phyloP scores from a whole-genome alignment of 2,329 filamentous ascomycete species.

The Thelonectria blattea region DNA sequence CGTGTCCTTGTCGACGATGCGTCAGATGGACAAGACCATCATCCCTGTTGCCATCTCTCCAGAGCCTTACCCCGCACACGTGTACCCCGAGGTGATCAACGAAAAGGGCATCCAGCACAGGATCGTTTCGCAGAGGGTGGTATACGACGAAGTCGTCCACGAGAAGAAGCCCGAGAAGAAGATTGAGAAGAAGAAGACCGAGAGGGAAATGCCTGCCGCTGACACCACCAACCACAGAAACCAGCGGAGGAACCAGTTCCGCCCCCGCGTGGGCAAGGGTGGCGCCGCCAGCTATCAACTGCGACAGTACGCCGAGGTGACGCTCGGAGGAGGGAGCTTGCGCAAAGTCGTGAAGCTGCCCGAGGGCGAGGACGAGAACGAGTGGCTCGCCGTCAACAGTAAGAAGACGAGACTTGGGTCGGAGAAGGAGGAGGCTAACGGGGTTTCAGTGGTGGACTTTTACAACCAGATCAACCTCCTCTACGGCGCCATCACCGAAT shows the following conservation, averaged over 20 bases:
- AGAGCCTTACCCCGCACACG: constrained; percentile 10
- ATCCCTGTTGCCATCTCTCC: constrained; percentile 38
- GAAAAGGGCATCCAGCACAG: constrained; percentile 15
- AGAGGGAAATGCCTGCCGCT: constrained; percentile 41
- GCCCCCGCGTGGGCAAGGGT: constrained; percentile 85
- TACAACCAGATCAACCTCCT: constrained; percentile 99
- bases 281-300: constrained; percentile 89
- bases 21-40: constrained; percentile 40
- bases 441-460: constrained; percentile 88
- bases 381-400: constrained; percentile 99
- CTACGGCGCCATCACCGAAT: constrained; percentile 98
- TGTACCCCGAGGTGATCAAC: neutral
- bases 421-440: constrained; percentile 4
- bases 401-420: constrained; percentile 39
- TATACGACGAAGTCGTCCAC: constrained; percentile 13
- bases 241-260: constrained; percentile 88
- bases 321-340: constrained; percentile 90
- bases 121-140: neutral
- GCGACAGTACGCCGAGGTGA: constrained; percentile 97
- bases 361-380: constrained; percentile 95
- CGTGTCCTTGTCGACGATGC: constrained; percentile 42
- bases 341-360: constrained; percentile 96
- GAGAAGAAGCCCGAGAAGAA: constrained; percentile 19
- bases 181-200: constrained; percentile 13
- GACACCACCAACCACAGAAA: constrained; percentile 61